These are phyloP conservation scores for Globisporangium alternatum DNA, from an alignment of 352 stramenopile genomes.

Conservation along the genomic window DNA sequence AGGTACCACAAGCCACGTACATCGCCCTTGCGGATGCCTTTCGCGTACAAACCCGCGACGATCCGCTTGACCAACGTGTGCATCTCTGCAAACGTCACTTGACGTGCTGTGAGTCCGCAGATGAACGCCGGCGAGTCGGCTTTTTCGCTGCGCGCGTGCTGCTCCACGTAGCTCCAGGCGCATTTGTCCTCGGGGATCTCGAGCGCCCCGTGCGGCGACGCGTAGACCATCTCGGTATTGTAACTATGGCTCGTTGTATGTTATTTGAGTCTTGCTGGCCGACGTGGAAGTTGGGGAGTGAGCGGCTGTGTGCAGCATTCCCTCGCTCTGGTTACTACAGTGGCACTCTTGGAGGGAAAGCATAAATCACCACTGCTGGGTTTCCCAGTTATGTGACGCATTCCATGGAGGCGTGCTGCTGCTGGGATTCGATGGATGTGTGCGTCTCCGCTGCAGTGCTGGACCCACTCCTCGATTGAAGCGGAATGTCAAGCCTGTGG, in stretches of 20 bases:
- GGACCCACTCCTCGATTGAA: too few species aligned
- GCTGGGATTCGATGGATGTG: too few species aligned
- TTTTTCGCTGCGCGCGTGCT: conserved; percentile 28
- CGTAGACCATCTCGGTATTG: background rate
- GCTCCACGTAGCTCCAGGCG: conserved; percentile 31
- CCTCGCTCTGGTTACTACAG: background rate
- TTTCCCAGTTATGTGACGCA: too few species aligned
- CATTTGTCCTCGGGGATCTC: conserved; percentile 13
- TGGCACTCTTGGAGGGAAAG: too few species aligned
- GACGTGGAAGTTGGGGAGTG: background rate
- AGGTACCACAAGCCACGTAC: conserved; percentile 20
- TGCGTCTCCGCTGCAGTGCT: too few species aligned
- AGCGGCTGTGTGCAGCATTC: background rate
- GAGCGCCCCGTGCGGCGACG: conserved; percentile 11
- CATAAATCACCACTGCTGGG: too few species aligned
- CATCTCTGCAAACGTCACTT: conserved; percentile 45
- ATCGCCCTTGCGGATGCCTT: conserved; percentile 42
- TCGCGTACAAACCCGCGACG: conserved; percentile 35
- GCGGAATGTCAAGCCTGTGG: too few species aligned
- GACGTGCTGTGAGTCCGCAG: conserved; percentile 48
- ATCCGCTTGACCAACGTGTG: conserved; percentile 33
- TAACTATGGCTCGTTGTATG: too few species aligned
- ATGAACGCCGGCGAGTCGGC: conserved; percentile 50
- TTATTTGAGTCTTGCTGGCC: background rate
- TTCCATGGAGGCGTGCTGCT: too few species aligned